Evolutionary conservation across 202 grass and related monocot species (phyloP), one percentile per base, ranked within the genome.

Genomic region (Brachypodium distachyon): DNA sequence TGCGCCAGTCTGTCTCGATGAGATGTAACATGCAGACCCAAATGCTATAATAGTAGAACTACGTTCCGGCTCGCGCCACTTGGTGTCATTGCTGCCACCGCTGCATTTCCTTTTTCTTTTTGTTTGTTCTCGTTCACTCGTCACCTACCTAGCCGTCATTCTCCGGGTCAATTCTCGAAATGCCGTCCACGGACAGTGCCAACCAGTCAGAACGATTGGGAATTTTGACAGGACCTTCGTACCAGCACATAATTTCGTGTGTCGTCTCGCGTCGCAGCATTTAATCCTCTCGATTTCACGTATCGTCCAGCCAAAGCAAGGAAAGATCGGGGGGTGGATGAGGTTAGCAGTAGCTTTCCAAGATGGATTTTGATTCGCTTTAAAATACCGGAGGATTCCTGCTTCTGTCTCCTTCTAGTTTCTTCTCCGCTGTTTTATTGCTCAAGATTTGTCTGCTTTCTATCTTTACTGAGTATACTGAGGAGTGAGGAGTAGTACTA

Each of bases 211-310:
- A 25, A 51, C 71, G 33, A 27, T 10, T 6, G 42, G 32, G 65
- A 51, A 72, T 81, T 84, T 65, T 51, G 81, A 84, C 41, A 65
- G 70, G 23, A 4, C 48, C 42, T 44, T 72, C 58, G 49, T 67
- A 85, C 82, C 87, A 38, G 49, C 82, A 77, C 82, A 12, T 72
- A 56, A 77, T 85, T 56, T 60, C 32, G 56, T 18, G 40, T 85
- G 56, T 72, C 41, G 65, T 58, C 33, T 23, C 55, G 14, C 41
- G 65, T 58, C 33, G 31, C 55, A n/a, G 64, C 77, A 81, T 81
- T 66, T 43, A 57, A 42, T 34, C 28, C 42, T 36, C n/a, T 50
- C 57, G 29, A 37, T 42, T 58, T 54, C 37, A 55, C 54, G 53
- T 66, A 58, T 51, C 48, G 77, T 71, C 63, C 38, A 40, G 12